Conservation (phyloP, 1,284 basidiomycete species). For the Porogramme epimiltina region DNA sequence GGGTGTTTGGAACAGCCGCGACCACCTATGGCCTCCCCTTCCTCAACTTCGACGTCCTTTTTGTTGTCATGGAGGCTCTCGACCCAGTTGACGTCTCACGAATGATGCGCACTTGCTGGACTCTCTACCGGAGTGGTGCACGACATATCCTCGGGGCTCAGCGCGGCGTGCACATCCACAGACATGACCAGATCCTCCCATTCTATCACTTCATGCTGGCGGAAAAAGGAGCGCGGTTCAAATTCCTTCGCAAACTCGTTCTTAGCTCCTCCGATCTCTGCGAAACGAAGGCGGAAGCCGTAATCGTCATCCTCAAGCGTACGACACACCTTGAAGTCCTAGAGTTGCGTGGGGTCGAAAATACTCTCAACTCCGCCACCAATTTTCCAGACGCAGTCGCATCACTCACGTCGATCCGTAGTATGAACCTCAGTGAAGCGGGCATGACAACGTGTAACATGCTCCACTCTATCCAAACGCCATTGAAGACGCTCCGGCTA, state of each 20-base stretch:
- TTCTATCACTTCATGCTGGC: constrained; percentile 5
- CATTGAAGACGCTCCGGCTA: too few species aligned
- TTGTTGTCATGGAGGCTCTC: not conserved
- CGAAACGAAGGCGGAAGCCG: not conserved
- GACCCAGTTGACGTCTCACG: not conserved
- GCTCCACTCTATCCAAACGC: too few species aligned
- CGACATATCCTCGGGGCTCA: not conserved
- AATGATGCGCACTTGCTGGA: constrained; percentile 8
- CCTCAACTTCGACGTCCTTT: constrained; percentile 8
- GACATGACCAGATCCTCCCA: not conserved
- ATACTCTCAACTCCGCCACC: too few species aligned
- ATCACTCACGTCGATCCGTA: too few species aligned
- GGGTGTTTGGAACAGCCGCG: not conserved
- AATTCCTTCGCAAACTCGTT: not conserved
- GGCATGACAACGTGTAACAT: not conserved
- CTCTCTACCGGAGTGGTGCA: constrained; percentile 1
- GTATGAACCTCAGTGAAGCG: too few species aligned
- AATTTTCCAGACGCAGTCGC: too few species aligned
- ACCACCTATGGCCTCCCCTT: not conserved
- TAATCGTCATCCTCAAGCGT: not conserved
- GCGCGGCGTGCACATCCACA: not conserved
- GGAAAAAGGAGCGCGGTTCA: not conserved
- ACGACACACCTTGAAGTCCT: not conserved
- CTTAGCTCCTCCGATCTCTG: not conserved
- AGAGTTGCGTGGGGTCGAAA: too few species aligned